Evolutionary conservation across 2,329 filamentous ascomycete genomes (phyloP).

Genomic region (Fusarium sp.): DNA sequence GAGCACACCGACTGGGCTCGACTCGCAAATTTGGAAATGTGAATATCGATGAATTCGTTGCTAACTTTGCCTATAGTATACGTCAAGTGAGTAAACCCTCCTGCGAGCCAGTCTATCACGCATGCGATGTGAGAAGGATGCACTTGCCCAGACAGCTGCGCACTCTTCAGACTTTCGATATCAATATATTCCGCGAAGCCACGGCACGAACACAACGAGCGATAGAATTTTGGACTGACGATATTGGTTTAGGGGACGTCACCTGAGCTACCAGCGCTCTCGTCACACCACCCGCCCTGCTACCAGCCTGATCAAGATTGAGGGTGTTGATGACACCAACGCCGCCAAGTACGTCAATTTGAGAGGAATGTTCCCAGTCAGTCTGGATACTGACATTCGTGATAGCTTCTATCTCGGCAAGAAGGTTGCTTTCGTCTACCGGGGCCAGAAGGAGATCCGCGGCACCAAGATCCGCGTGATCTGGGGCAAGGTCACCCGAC

Average conservation of each 20-base stretch:
- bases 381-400: slow-evolving; percentile 39
- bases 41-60: slow-evolving; percentile 31
- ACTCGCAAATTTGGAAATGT: slow-evolving; percentile 19
- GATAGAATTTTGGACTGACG: slow-evolving; percentile 45
- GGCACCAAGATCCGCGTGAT: slow-evolving; percentile 99
- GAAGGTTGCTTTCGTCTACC: slow-evolving; percentile 99
- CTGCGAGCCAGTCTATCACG: slow-evolving; percentile 9
- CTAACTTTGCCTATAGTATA: slow-evolving; percentile 71
- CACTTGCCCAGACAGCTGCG: slow-evolving; percentile 22
- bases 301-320: slow-evolving; percentile 97
- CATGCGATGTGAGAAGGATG: slow-evolving; percentile 24
- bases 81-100: slow-evolving; percentile 77
- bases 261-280: slow-evolving; percentile 97
- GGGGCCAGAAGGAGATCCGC: slow-evolving; percentile 91
- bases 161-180: slow-evolving; percentile 33
- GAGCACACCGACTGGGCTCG: slow-evolving; percentile 17
- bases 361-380: not conserved
- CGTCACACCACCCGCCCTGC: slow-evolving; percentile 91
- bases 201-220: slow-evolving; percentile 35
- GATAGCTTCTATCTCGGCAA: slow-evolving; percentile 94
- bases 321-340: slow-evolving; percentile 92
- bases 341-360: slow-evolving; percentile 78
- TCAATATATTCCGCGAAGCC: slow-evolving; percentile 38
- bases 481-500: slow-evolving; percentile 97
- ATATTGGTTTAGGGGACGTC: slow-evolving; percentile 78